These are phyloP conservation scores for Quambalaria eucalypti DNA, from an alignment of 1,284 basidiomycete species.

Conservation along the genomic window DNA sequence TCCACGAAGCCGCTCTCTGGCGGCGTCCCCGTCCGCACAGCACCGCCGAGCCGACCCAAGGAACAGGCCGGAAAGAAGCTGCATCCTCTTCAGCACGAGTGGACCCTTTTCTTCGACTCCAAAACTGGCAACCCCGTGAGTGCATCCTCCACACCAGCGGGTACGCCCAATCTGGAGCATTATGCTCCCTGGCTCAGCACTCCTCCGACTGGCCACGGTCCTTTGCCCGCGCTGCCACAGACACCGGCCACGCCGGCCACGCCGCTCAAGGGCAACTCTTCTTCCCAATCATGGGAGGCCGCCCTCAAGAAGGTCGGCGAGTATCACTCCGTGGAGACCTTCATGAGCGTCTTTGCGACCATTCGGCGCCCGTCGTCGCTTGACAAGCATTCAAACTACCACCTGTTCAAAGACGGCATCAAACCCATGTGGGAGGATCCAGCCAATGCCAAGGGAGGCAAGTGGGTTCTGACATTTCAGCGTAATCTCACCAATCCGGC, in stretches of 20 bases:
- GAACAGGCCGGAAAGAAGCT: too few species aligned
- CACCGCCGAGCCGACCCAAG: background rate
- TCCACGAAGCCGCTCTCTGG: background rate
- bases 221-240: constrained; percentile 28
- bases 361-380: constrained; percentile 78
- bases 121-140: constrained; percentile 4
- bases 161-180: background rate
- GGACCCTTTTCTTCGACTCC: constrained; percentile 57
- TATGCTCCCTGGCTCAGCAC: background rate
- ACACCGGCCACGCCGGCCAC: constrained; percentile 67
- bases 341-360: constrained; percentile 91
- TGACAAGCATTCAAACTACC: constrained; percentile 80
- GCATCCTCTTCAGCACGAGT: constrained; percentile 73
- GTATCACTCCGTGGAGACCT: constrained; percentile 59
- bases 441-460: constrained; percentile 79
- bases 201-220: constrained; percentile 44
- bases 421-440: constrained; percentile 95
- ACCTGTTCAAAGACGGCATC: constrained; percentile 76
- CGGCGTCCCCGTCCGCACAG: background rate
- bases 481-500: constrained; percentile 59
- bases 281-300: constrained; percentile 43
- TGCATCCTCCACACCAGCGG: background rate
- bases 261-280: constrained; percentile 65
- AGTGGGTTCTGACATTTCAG: constrained; percentile 81
- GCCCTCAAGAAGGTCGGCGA: constrained; percentile 31